Percentiles rank a stretch among this genome's conserved stretches.
These are phyloP conservation scores for Globisporangium uncinulatum DNA, from an alignment of 352 stramenopile species.

Conservation along the genomic window DNA sequence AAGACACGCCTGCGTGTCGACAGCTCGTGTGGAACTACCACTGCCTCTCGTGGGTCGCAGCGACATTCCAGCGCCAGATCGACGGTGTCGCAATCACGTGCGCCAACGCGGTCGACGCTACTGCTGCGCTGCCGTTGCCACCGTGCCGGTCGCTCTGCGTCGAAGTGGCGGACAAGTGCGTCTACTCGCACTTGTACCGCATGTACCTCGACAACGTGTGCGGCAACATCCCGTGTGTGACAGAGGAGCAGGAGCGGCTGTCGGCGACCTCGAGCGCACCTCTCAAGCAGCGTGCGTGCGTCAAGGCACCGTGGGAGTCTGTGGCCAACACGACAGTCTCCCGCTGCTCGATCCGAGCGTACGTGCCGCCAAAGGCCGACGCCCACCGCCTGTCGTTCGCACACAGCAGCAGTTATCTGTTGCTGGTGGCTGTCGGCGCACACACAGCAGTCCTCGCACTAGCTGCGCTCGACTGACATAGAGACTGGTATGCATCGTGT, in stretches of 20 bases:
- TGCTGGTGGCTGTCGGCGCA: background rate
- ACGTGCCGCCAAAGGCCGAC: slow-evolving; percentile 19
- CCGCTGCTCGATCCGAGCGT: slow-evolving; percentile 52
- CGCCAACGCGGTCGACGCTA: slow-evolving; percentile 11
- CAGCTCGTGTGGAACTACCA: slow-evolving; percentile 75
- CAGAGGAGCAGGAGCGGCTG: slow-evolving; percentile 33
- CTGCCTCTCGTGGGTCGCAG: slow-evolving; percentile 60
- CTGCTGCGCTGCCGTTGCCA: slow-evolving; percentile 26
- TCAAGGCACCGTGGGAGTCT: slow-evolving; percentile 44
- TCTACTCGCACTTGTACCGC: slow-evolving; percentile 68
- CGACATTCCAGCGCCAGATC: slow-evolving; percentile 36
- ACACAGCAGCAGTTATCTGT: background rate
- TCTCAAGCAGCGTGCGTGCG: slow-evolving; percentile 30
- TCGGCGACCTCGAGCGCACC: slow-evolving; percentile 24
- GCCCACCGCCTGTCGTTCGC: background rate
- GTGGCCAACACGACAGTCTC: slow-evolving; percentile 44
- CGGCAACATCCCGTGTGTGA: slow-evolving; percentile 53
- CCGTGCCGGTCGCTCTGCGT: slow-evolving; percentile 70
- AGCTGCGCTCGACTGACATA: background rate
- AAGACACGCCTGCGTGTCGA: slow-evolving; percentile 48
- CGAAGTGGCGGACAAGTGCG: slow-evolving; percentile 69
- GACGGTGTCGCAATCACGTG: slow-evolving; percentile 30
- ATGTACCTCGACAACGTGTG: slow-evolving; percentile 63
- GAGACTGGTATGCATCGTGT: background rate
- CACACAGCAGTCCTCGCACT: background rate